Conservation (phyloP, 257 asterid species). For the Fraxinus cuspidata region DNA sequence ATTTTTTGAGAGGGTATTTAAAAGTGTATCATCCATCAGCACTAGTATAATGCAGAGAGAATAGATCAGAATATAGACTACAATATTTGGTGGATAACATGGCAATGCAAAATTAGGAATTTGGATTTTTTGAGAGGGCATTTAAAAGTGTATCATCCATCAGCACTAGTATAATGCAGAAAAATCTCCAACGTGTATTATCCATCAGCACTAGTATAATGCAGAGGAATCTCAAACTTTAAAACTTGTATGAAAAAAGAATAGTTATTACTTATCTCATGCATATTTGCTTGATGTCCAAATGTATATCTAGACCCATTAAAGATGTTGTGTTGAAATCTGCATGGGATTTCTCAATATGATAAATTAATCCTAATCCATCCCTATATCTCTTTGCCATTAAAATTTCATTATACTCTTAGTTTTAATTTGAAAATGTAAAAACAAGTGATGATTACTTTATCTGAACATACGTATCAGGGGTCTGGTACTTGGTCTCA, state of each 20-base stretch:
- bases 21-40: background rate
- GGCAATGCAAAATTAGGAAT: too few species aligned
- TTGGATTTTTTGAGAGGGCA: too few species aligned
- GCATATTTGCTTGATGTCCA: background rate
- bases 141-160: background rate
- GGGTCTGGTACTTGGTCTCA: conserved; percentile 77
- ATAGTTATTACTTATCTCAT: background rate
- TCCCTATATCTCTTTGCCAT: background rate
- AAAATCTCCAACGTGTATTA: background rate
- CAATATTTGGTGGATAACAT: too few species aligned
- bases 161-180: background rate
- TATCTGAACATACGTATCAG: conserved; percentile 49
- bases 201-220: background rate
- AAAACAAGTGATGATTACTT: conserved; percentile 20
- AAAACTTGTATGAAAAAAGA: background rate
- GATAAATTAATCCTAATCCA: background rate
- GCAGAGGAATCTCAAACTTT: background rate
- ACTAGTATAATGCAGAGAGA: background rate
- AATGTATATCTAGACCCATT: background rate
- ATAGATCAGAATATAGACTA: too few species aligned
- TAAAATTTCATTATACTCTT: background rate
- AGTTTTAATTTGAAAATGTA: background rate
- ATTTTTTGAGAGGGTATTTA: background rate
- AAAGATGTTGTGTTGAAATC: background rate
- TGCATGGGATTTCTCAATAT: background rate